Evolutionary conservation across 1,284 basidiomycete species (phyloP).

Genomic region (Fistulina hepatica): DNA sequence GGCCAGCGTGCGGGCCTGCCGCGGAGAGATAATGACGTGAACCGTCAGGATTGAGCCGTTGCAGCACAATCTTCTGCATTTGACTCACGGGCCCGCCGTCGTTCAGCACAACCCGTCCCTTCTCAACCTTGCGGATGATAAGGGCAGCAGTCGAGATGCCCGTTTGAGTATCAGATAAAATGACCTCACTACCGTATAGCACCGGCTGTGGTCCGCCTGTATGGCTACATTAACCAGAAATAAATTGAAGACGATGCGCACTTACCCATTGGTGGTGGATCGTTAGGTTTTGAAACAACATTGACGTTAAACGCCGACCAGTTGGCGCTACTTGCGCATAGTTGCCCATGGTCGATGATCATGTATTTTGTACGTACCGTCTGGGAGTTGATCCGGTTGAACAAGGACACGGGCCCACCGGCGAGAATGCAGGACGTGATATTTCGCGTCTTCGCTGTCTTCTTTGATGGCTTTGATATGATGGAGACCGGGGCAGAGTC

Average conservation of each 20-base stretch:
- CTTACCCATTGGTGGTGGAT: constrained; percentile 48
- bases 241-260: constrained; percentile 39
- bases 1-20: constrained; percentile 67
- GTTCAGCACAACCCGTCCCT: constrained; percentile 70
- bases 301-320: constrained; percentile 95
- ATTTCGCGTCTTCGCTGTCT: constrained; percentile 92
- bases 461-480: constrained; percentile 95
- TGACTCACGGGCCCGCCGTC: constrained; percentile 90
- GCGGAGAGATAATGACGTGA: constrained; percentile 74
- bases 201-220: constrained; percentile 65
- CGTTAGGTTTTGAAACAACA: constrained; percentile 56
- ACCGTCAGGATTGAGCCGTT: constrained; percentile 72
- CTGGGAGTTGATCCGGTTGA: constrained; percentile 95
- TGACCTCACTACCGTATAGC: constrained; percentile 85
- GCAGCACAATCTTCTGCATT: constrained; percentile 91
- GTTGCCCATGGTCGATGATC: constrained; percentile 75
- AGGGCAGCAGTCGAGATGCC: constrained; percentile 82
- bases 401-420: constrained; percentile 85
- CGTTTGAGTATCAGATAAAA: constrained; percentile 74
- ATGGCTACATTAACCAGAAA: constrained; percentile 22
- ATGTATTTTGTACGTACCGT: constrained; percentile 96
- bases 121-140: constrained; percentile 87
- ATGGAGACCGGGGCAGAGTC: constrained; percentile 86
- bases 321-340: constrained; percentile 77
- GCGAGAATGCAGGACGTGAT: constrained; percentile 86